These are phyloP conservation scores for Trichoderma asperelloides DNA, from an alignment of 495 filamentous ascomycete genomes.

Conservation along the genomic window DNA sequence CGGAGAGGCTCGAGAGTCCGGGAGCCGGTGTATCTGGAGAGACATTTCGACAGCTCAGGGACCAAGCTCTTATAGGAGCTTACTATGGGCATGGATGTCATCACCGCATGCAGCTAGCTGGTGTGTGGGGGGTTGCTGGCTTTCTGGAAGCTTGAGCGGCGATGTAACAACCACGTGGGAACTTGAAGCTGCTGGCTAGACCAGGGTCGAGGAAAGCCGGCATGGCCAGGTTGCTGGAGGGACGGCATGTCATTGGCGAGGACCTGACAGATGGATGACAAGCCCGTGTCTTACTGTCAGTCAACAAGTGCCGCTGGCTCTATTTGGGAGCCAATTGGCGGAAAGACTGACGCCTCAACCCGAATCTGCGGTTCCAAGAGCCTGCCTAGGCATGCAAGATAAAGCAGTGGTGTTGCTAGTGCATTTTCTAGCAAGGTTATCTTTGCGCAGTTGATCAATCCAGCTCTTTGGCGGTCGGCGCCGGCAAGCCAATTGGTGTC, in stretches of 20 bases:
- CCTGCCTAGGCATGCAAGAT: too few relatives aligned
- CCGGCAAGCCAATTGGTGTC: too few relatives aligned
- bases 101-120: not conserved
- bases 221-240: not conserved
- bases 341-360: too few relatives aligned
- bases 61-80: not conserved
- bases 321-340: too few relatives aligned
- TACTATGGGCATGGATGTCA: not conserved
- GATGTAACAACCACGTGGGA: not conserved
- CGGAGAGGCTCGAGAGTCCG: not conserved
- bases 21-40: not conserved
- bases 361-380: too few relatives aligned
- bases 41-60: not conserved
- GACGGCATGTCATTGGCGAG: not conserved
- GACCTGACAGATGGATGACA: not conserved
- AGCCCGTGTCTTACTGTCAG: too few relatives aligned
- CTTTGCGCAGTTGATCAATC: too few relatives aligned
- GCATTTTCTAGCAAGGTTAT: too few relatives aligned
- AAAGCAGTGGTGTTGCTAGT: too few relatives aligned
- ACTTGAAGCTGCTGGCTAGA: not conserved
- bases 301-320: too few relatives aligned
- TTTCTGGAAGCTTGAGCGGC: not conserved
- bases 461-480: too few relatives aligned
- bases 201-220: not conserved
- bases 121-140: not conserved